Base-by-base conservation (phyloP, 768 basidiomycete species). In the Phallus indusiatus region DNA sequence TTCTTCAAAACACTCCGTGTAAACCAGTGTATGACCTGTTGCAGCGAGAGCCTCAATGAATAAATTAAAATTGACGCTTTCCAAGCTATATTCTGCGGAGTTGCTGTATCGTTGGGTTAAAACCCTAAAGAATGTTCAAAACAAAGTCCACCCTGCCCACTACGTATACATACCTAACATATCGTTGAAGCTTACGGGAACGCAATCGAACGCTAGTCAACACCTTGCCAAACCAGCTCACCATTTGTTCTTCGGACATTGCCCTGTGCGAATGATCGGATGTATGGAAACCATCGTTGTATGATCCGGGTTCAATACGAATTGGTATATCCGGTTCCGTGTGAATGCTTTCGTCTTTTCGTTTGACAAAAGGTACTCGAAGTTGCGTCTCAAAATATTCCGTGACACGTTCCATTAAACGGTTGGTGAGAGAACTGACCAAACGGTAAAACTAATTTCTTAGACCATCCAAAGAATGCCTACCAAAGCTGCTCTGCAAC, bases 401-500 rank as follows among this genome's bases (percentile, higher is more conserved):
- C 53, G 88, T 90, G 48, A 96, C 90, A 42, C 95, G 86, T 56
- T 90, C 84, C 80, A 95, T 89, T 37, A 98, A 77, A 67, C 89
- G 90, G 69, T 97, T 93, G 0, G 93, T 94, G 52, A 98, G 75
- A 10, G 90, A 88, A 67, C 95, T 98, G 17, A 33, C 28, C 28
- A 56, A 47, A 60, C 51, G 53, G 33, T 47, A 62, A 42, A 48
- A 24, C 18, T 46, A 10, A 34, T 51, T 48, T 33, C 61, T 50
- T 51, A 20, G 16, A 21, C 7, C n/a, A 50, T 18, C n/a, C 34
- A 57, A 37, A 2, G 16, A 52, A 54, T 54, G 59, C 86, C 53
- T 67, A 95, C 95, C 93, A 95, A 64, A 97, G 82, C 66, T 96
- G 91, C 72, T 98, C 95, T 11, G 94, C 94, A 10, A 99, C 94